phyloP scores from a whole-genome alignment of 345 rosid genomes.

The Lenwebbia sp. region DNA sequence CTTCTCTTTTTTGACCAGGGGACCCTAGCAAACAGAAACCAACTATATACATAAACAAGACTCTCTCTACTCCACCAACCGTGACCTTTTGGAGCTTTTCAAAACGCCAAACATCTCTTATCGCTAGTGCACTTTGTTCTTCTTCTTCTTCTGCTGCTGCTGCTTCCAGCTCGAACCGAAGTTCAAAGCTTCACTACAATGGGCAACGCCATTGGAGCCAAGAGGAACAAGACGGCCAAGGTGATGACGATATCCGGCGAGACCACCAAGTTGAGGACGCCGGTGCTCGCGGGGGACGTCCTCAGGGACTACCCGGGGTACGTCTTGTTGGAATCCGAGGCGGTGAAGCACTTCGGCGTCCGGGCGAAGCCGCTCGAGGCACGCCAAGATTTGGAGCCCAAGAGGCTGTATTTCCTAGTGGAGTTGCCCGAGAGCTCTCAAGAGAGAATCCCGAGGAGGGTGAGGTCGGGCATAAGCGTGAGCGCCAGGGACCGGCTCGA shows the following conservation, averaged over 20 bases:
- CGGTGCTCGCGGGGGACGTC: conserved; percentile 69
- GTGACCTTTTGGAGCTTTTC: neutral
- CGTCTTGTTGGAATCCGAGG: conserved; percentile 71
- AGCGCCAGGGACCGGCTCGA: conserved; percentile 83
- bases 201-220: conserved; percentile 73
- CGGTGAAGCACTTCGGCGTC: conserved; percentile 58
- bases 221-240: conserved; percentile 30
- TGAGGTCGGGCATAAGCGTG: conserved; percentile 69
- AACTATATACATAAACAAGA: neutral
- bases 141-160: neutral
- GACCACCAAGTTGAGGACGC: conserved; percentile 66
- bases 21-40: neutral
- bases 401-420: conserved; percentile 78
- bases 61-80: neutral
- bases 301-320: conserved; percentile 54
- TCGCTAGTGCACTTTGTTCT: neutral
- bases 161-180: neutral
- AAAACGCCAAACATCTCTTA: neutral
- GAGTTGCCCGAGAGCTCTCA: conserved; percentile 41
- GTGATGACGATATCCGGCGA: conserved; percentile 89
- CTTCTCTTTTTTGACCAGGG: conserved; percentile 29
- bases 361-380: conserved; percentile 64
- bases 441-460: conserved; percentile 50
- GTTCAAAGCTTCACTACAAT: conserved; percentile 4
- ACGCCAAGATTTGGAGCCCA: conserved; percentile 48